Percentiles rank a stretch among this genome's conserved stretches.
phyloP scores from a whole-genome alignment of 2,329 filamentous ascomycete species.

The Alternaria gaisen region DNA sequence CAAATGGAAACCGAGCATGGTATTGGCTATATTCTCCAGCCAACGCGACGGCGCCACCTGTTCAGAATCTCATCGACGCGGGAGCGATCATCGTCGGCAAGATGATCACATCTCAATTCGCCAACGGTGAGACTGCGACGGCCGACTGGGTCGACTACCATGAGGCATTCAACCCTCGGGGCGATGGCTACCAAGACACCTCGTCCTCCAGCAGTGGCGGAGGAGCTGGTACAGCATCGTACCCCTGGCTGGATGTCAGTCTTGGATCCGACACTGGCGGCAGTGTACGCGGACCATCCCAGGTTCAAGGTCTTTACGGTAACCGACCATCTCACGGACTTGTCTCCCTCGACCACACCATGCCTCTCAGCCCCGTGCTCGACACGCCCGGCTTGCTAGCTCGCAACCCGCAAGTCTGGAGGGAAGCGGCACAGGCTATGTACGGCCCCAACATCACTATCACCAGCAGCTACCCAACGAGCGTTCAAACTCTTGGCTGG shows the following conservation, averaged over 20 bases:
- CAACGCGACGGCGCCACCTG: conserved; percentile 58
- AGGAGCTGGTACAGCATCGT: conserved; percentile 56
- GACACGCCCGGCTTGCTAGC: conserved; percentile 60
- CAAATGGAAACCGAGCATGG: conserved; percentile 67
- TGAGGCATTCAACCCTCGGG: conserved; percentile 55
- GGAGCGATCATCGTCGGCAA: conserved; percentile 64
- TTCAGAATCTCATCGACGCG: conserved; percentile 66
- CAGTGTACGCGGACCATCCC: conserved; percentile 59
- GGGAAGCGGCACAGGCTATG: conserved; percentile 55
- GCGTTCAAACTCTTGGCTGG: conserved; percentile 55
- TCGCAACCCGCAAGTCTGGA: conserved; percentile 56
- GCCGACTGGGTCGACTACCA: conserved; percentile 61
- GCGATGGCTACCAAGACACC: conserved; percentile 57
- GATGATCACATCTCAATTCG: conserved; percentile 58
- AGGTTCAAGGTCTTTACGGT: conserved; percentile 61
- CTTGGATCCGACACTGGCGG: conserved; percentile 62
- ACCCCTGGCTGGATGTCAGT: conserved; percentile 61
- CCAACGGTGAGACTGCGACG: conserved; percentile 58
- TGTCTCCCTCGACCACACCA: conserved; percentile 58
- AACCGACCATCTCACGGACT: conserved; percentile 60
- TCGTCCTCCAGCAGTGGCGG: conserved; percentile 58
- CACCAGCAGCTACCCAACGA: conserved; percentile 53
- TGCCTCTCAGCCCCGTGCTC: conserved; percentile 59
- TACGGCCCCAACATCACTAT: conserved; percentile 57
- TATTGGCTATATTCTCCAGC: conserved; percentile 61